Evolutionary conservation across 495 filamentous ascomycete genomes (phyloP).

Genomic region (Melanomma pulvis-pyrius): DNA sequence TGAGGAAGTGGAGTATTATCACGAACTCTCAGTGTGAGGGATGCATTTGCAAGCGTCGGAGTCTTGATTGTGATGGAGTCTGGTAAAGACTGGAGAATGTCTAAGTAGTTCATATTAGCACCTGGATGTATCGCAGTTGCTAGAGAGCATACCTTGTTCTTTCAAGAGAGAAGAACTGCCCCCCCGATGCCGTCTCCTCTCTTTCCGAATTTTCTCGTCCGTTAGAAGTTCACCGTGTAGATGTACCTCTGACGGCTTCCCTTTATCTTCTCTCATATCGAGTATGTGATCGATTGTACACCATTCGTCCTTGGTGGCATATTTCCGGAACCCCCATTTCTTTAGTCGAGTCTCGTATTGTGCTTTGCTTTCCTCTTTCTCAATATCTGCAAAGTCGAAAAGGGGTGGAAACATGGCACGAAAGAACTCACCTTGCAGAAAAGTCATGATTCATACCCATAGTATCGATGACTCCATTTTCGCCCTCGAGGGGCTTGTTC

Average conservation of each 20-base stretch:
- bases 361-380: constrained; percentile 5
- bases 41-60: neutral
- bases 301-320: neutral
- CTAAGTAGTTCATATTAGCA: neutral
- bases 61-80: neutral
- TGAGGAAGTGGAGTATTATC: neutral
- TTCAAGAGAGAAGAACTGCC: neutral
- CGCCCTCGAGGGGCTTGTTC: neutral
- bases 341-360: constrained; percentile 5
- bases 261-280: neutral
- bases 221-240: neutral
- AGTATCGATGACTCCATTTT: neutral
- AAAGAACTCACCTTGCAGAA: neutral
- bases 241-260: neutral
- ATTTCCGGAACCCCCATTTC: constrained; percentile 11
- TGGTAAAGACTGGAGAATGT: neutral
- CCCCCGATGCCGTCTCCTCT: neutral
- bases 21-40: neutral
- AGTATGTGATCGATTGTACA: neutral
- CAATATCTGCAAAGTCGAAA: neutral
- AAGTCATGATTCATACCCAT: neutral
- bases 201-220: neutral
- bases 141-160: neutral
- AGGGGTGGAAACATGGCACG: too few species aligned
- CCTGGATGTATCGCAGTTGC: neutral